Conservation (phyloP, 2,329 filamentous ascomycete species). For the Fusarium proliferatum region DNA sequence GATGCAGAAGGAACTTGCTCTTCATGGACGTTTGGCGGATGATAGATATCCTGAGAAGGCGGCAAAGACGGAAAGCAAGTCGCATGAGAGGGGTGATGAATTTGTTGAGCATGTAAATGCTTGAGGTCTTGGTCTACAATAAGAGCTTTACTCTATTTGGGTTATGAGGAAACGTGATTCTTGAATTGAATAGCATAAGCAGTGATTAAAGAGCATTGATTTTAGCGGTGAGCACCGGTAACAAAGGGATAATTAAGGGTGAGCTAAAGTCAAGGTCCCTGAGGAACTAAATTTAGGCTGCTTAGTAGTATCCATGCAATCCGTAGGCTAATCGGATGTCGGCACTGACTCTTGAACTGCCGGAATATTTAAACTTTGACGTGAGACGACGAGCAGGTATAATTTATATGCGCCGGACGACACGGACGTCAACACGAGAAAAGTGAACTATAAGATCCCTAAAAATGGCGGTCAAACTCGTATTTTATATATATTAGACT, state of each 20-base stretch:
- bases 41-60: background rate
- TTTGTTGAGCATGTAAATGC: background rate
- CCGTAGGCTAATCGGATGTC: background rate
- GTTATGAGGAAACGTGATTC: too few species aligned
- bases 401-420: background rate
- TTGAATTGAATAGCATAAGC: background rate
- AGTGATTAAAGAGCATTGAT: background rate
- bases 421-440: background rate
- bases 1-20: slow-evolving; percentile 19
- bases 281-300: background rate
- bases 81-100: background rate
- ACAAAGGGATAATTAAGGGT: background rate
- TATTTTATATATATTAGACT: background rate
- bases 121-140: background rate
- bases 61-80: background rate
- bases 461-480: background rate
- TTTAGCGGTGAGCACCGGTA: background rate
- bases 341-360: background rate
- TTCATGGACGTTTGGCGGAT: background rate
- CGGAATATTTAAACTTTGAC: background rate
- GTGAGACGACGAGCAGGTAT: background rate
- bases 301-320: background rate
- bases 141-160: too few species aligned
- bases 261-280: background rate
- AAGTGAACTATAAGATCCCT: background rate